A percentile compares a stretch with the other conserved stretches of the same genome.
Evolutionary conservation across 164 flowering plant species (phyloP).

Genomic region (grape (Vitis vinifera)): ASM3070453v1 NC_081813.1:7689501-7690000

Average conservation of each 20-base stretch:
- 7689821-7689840: no score
- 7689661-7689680: conserved; percentile 70
- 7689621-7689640: conserved; percentile 74
- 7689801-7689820: no score
- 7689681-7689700: conserved; percentile 88
- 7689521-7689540: conserved; percentile 68
- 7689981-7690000: no score
- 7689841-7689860: no score
- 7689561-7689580: conserved; percentile 70
- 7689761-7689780: background rate
- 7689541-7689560: conserved; percentile 72
- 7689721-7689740: conserved; percentile 74
- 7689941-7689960: no score
- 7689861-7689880: no score
- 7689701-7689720: conserved; percentile 70
- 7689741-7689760: conserved; percentile 78
- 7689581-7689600: conserved; percentile 75
- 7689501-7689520: conserved; percentile 82
- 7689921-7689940: no score
- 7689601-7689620: conserved; percentile 74
- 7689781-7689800: no score
- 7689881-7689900: no score
- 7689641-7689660: conserved; percentile 62
- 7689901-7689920: no score
- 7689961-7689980: no score